Percentiles rank a stretch among this genome's conserved stretches.
Evolutionary conservation across 2,329 filamentous ascomycete genomes (phyloP).

Genomic region (Aureobasidium musti): DNA sequence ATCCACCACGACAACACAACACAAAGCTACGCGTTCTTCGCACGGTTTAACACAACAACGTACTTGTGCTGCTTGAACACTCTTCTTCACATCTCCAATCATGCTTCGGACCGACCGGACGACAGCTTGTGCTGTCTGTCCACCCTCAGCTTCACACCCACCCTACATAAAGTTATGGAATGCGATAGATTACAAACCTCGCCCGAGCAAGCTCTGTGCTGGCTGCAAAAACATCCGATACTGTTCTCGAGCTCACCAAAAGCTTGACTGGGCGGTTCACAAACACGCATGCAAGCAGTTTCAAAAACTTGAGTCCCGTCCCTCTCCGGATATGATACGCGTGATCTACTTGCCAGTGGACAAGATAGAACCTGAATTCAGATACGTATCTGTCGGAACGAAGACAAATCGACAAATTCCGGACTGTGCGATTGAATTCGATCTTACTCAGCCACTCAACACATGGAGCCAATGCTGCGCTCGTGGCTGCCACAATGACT

Average conservation of each 20-base stretch:
- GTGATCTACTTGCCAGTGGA: neutral
- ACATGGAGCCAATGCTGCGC: neutral
- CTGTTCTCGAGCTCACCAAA: neutral
- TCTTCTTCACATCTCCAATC: too few relatives aligned
- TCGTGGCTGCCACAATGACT: neutral
- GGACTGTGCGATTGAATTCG: neutral
- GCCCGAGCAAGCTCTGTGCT: neutral
- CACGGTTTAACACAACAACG: neutral
- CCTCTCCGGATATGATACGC: neutral
- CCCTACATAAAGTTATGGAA: neutral
- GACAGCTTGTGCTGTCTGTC: neutral
- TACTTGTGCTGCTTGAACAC: neutral
- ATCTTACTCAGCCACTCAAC: neutral
- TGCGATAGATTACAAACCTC: neutral
- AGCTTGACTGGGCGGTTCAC: neutral
- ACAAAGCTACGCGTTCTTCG: neutral
- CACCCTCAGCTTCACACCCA: neutral
- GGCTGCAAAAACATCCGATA: conserved; percentile 2
- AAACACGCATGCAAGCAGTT: neutral
- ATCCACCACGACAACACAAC: neutral
- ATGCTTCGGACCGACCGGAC: neutral
- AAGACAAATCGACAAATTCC: neutral
- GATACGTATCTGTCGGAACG: neutral
- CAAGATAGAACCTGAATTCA: neutral
- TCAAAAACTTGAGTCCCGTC: neutral